Evolutionary conservation across 192 early-diverging fungal genomes (phyloP).

Genomic region (Podila epicladia): DNA sequence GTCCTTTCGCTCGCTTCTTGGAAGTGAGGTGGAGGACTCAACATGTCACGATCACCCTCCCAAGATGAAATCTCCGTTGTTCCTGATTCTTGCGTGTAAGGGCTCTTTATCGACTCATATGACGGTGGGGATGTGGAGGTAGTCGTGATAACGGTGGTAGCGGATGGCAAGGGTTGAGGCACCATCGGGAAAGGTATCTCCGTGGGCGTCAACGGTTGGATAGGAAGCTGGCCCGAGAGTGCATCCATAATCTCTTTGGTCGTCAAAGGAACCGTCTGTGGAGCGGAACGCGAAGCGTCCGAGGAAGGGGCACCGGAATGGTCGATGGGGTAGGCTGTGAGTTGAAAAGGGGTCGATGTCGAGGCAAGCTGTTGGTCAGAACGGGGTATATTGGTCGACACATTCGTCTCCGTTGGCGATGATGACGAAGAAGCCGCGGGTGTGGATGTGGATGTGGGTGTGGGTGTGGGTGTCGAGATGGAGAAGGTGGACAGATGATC

Average conservation of each 20-base stretch:
- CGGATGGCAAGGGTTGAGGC: not conserved
- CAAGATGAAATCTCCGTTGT: not conserved
- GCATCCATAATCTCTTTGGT: conserved; percentile 46
- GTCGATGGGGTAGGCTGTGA: not conserved
- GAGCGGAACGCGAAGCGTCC: not conserved
- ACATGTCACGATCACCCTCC: conserved; percentile 17
- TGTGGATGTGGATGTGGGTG: not conserved
- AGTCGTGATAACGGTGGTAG: not conserved
- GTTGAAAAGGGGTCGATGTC: conserved; percentile 1
- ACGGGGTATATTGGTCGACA: not conserved
- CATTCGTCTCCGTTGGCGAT: not conserved
- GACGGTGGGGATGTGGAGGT: not conserved
- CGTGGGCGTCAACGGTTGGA: conserved; percentile 14
- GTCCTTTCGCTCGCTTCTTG: conserved; percentile 4
- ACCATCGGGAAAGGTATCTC: not conserved
- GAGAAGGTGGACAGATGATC: conserved; percentile 10
- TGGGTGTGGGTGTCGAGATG: not conserved
- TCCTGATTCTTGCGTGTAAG: not conserved
- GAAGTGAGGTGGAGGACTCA: conserved; percentile 17
- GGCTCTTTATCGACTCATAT: not conserved
- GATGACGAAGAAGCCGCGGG: not conserved
- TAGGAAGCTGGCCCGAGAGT: conserved; percentile 39
- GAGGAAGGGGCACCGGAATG: not conserved
- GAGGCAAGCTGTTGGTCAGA: conserved; percentile 9
- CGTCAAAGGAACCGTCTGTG: conserved; percentile 26